Conservation (phyloP, 2,329 filamentous ascomycete genomes). For the Penicillium janthinellum region DNA sequence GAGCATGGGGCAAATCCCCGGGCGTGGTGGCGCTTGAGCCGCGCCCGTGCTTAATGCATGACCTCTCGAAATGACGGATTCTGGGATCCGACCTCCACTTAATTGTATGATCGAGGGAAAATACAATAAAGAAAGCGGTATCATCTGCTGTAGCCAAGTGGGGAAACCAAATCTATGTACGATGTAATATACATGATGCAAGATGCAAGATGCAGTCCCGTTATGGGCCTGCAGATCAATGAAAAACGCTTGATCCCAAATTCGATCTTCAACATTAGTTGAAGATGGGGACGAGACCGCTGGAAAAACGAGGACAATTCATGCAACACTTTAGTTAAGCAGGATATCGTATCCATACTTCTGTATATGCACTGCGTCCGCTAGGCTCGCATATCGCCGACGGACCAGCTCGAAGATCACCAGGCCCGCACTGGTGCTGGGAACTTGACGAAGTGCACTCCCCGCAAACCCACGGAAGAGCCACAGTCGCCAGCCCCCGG, state of each 20-base stretch:
- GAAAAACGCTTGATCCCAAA: not conserved
- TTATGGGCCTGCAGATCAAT: not conserved
- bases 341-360: conserved; percentile 66
- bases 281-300: not conserved
- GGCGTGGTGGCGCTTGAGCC: not conserved
- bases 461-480: conserved; percentile 60
- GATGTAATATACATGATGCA: not conserved
- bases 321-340: conserved; percentile 43
- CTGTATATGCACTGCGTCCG: conserved; percentile 57
- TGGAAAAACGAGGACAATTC: not conserved
- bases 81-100: not conserved
- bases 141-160: conserved; percentile 2
- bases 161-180: not conserved
- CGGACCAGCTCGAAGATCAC: conserved; percentile 67
- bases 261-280: not conserved
- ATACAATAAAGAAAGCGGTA: not conserved
- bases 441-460: conserved; percentile 61
- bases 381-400: conserved; percentile 59
- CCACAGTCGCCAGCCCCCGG: conserved; percentile 59
- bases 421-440: conserved; percentile 64
- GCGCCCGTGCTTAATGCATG: conserved; percentile 3
- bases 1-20: not conserved
- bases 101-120: not conserved
- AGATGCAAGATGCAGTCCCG: not conserved
- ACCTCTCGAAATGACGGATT: not conserved